Evolutionary conservation across 2,329 filamentous ascomycete species (phyloP).

Genomic region (Pyricularia grisea): DNA sequence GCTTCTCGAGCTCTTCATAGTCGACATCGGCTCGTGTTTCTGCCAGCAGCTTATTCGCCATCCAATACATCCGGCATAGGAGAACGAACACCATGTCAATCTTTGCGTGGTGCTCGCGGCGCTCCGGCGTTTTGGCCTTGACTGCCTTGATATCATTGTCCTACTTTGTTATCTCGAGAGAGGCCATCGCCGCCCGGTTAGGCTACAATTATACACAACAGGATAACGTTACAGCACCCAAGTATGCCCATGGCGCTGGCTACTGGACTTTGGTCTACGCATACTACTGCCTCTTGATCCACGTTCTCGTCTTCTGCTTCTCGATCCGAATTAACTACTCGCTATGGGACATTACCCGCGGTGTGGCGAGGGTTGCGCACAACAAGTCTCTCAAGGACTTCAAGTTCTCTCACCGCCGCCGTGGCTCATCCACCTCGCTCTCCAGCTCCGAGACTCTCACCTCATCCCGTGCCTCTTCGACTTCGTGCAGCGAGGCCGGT

Average conservation of each 20-base stretch:
- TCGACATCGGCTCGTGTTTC: background rate
- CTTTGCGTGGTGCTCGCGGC: slow-evolving; percentile 43
- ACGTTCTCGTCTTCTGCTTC: slow-evolving; percentile 54
- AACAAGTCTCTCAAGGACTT: slow-evolving; percentile 37
- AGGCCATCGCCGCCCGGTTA: slow-evolving; percentile 32
- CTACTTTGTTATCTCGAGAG: slow-evolving; percentile 45
- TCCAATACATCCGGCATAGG: background rate
- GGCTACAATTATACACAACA: slow-evolving; percentile 32
- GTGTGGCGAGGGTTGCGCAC: slow-evolving; percentile 34
- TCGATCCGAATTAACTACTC: slow-evolving; percentile 53
- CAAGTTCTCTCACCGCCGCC: slow-evolving; percentile 36
- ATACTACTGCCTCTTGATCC: slow-evolving; percentile 57
- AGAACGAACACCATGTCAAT: slow-evolving; percentile 34
- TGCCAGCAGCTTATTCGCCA: background rate
- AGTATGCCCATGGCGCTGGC: slow-evolving; percentile 31
- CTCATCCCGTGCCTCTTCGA: slow-evolving; percentile 35
- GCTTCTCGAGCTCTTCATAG: background rate
- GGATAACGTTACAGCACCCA: slow-evolving; percentile 24
- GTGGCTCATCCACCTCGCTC: slow-evolving; percentile 43
- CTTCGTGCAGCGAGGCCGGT: slow-evolving; percentile 40
- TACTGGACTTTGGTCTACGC: slow-evolving; percentile 46
- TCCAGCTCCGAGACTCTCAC: slow-evolving; percentile 47
- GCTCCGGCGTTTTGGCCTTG: slow-evolving; percentile 46
- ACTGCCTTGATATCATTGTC: slow-evolving; percentile 36
- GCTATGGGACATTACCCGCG: slow-evolving; percentile 45